Evolutionary conservation across 352 stramenopile genomes (phyloP).

Genomic region (Poterioochromonas sp.): DNA sequence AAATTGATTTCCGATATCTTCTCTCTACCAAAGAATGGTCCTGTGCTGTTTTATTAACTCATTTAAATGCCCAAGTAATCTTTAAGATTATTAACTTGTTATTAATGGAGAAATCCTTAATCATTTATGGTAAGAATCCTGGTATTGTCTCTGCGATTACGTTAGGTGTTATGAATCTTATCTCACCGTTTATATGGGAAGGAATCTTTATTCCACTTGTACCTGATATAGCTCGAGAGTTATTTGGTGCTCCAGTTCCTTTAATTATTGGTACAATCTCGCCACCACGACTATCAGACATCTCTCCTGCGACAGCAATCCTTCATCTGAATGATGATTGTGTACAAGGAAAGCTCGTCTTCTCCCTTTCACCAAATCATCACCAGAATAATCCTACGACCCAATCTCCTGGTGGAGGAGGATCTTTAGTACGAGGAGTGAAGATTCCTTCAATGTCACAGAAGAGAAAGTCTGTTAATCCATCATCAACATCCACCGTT

Average conservation of each 20-base stretch:
- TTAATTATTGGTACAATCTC: neutral
- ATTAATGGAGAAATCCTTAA: constrained; percentile 21
- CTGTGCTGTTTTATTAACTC: neutral
- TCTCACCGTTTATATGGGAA: constrained; percentile 17
- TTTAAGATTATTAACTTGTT: constrained; percentile 14
- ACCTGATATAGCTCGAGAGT: neutral
- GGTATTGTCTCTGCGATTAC: neutral
- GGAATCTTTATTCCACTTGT: constrained; percentile 23
- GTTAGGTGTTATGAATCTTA: neutral
- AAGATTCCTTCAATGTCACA: too few relatives aligned
- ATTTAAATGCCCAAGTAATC: neutral
- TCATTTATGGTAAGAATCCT: neutral
- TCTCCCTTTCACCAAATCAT: neutral
- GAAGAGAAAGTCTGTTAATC: neutral
- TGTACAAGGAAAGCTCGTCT: too few relatives aligned
- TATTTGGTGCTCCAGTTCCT: constrained; percentile 20
- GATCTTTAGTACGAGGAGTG: too few relatives aligned
- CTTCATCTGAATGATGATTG: neutral
- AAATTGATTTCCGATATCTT: neutral
- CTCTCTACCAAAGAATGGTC: neutral
- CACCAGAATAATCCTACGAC: neutral
- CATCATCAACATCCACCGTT: too few relatives aligned
- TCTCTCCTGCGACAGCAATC: neutral
- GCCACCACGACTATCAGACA: neutral
- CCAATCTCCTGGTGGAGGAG: too few relatives aligned